Evolutionary conservation across 2,329 filamentous ascomycete genomes (phyloP).

Genomic region (Aspergillus caelatus): DNA sequence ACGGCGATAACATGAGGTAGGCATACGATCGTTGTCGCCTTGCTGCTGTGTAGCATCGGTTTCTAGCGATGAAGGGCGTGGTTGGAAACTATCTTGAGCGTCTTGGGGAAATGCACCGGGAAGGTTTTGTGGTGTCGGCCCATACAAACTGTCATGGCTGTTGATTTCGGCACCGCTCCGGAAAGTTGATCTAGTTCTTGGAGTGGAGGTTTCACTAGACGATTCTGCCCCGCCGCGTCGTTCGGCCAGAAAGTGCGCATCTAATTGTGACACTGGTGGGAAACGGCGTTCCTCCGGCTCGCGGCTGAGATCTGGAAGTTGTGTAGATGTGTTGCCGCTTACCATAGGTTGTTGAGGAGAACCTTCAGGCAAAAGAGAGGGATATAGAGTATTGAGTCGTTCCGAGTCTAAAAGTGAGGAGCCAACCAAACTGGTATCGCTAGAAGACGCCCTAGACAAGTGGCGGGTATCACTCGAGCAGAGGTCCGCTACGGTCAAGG

Average conservation of each 20-base stretch:
- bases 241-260: constrained; percentile 36
- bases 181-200: background rate
- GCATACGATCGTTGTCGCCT: background rate
- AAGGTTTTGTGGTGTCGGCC: background rate
- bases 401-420: constrained; percentile 12
- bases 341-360: constrained; percentile 5
- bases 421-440: background rate
- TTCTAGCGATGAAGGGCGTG: background rate
- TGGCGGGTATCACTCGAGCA: constrained; percentile 14
- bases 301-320: constrained; percentile 24
- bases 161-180: background rate
- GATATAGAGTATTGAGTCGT: constrained; percentile 32
- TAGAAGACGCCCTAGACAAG: background rate
- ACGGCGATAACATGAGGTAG: background rate
- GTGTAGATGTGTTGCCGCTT: constrained; percentile 11
- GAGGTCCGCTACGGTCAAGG: constrained; percentile 12
- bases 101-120: constrained; percentile 20
- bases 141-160: background rate
- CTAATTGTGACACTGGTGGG: constrained; percentile 42
- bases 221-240: constrained; percentile 16
- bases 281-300: constrained; percentile 33
- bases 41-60: background rate
- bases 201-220: background rate
- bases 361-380: constrained; percentile 33
- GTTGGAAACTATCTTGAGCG: constrained; percentile 1